A percentile compares a stretch with the other conserved stretches of the same genome.
These are phyloP conservation scores for Podospora fimiseda DNA, from an alignment of 495 filamentous ascomycete species.

Conservation along the genomic window DNA sequence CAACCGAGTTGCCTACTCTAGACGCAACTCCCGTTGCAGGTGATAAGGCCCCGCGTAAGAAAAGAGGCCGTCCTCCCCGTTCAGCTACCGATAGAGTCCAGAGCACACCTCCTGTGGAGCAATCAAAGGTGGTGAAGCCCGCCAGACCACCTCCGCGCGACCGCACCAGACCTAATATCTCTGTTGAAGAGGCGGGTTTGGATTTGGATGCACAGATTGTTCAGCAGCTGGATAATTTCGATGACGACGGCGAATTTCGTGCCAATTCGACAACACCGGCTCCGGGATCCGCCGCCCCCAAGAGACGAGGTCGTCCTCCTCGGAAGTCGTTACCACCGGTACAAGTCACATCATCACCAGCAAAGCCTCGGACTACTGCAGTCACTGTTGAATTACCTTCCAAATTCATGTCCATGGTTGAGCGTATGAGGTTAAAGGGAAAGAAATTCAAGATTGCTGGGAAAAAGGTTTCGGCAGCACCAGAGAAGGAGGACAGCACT, in stretches of 20 bases:
- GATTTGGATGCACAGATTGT: conserved; percentile 24
- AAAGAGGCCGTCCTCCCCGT: conserved; percentile 21
- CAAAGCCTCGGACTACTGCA: background rate
- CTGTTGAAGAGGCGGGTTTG: conserved; percentile 12
- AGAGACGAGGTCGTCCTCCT: conserved; percentile 24
- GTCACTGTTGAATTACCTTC: conserved; percentile 8
- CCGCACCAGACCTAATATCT: background rate
- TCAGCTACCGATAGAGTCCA: conserved; percentile 7
- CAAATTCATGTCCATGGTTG: conserved; percentile 38
- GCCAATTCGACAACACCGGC: background rate
- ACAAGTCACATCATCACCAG: background rate
- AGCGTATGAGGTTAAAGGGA: conserved; percentile 38
- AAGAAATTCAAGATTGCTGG: conserved; percentile 39
- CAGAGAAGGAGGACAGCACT: background rate
- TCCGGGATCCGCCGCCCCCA: conserved; percentile 5
- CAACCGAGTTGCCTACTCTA: background rate
- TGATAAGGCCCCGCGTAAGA: conserved; percentile 9
- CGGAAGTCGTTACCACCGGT: conserved; percentile 5
- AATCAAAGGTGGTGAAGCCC: background rate
- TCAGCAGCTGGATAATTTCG: conserved; percentile 22
- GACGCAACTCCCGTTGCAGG: background rate
- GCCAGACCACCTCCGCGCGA: conserved; percentile 17
- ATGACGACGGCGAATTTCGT: conserved; percentile 24
- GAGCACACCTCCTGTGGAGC: background rate
- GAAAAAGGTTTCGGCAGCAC: conserved; percentile 9